A percentile compares a stretch with the other conserved stretches of the same genome.
These are phyloP conservation scores for Naematelia encephala DNA, from an alignment of 768 basidiomycete species.

Conservation along the genomic window DNA sequence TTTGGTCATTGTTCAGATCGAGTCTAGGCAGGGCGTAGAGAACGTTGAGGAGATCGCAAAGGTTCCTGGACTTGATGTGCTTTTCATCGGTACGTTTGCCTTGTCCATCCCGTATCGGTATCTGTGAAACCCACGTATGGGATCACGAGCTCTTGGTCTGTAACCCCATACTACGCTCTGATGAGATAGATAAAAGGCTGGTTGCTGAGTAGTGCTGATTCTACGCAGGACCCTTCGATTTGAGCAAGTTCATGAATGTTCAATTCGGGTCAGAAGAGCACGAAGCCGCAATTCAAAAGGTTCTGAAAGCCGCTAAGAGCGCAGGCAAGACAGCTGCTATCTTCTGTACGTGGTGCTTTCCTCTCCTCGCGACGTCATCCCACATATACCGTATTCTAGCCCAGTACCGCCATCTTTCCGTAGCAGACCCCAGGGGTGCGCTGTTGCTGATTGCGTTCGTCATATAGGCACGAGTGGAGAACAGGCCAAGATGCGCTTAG, in stretches of 20 bases:
- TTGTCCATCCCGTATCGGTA: not conserved
- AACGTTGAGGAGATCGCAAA: slow-evolving; percentile 50
- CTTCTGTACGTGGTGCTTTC: slow-evolving; percentile 39
- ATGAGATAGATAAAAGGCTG: no score
- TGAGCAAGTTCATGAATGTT: slow-evolving; percentile 46
- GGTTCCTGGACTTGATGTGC: slow-evolving; percentile 47
- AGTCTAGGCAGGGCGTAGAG: slow-evolving; percentile 42
- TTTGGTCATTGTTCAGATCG: slow-evolving; percentile 51
- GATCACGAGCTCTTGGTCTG: no score
- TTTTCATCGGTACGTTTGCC: slow-evolving; percentile 45
- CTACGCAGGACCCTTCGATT: slow-evolving; percentile 47
- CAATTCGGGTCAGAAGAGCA: slow-evolving; percentile 45
- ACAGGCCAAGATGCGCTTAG: slow-evolving; percentile 31
- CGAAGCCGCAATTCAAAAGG: slow-evolving; percentile 47
- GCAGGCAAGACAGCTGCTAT: slow-evolving; percentile 50
- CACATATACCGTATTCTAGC: no score
- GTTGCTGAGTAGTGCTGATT: not conserved
- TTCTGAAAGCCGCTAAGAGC: slow-evolving; percentile 43
- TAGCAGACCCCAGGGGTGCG: no score
- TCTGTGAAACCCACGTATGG: not conserved
- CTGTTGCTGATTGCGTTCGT: no score
- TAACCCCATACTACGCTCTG: not conserved
- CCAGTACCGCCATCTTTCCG: no score
- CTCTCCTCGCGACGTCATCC: not conserved
- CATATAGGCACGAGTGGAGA: slow-evolving; percentile 38